These are phyloP conservation scores for Fusarium caatingaense DNA, from an alignment of 2,329 filamentous ascomycete genomes.

Conservation along the genomic window DNA sequence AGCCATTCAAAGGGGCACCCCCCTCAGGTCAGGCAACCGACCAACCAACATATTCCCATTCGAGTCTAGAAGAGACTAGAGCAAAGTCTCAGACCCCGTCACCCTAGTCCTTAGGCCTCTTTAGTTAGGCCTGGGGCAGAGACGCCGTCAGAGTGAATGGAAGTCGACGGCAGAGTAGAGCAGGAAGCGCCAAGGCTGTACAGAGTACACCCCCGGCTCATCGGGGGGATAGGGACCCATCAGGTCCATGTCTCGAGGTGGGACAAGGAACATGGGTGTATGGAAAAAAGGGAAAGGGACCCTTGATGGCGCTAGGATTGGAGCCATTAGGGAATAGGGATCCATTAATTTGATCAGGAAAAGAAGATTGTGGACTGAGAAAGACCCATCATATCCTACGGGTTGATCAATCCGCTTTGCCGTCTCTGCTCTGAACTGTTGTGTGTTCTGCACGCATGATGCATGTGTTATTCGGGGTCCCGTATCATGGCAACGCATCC, in stretches of 20 bases:
- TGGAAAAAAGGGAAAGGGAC: conserved; percentile 1
- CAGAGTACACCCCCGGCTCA: conserved; percentile 27
- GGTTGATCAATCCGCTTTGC: conserved; percentile 33
- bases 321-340: conserved; percentile 18
- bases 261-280: conserved; percentile 31
- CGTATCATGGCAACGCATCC: conserved; percentile 30
- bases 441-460: conserved; percentile 25
- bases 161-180: conserved; percentile 28
- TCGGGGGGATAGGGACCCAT: conserved; percentile 33
- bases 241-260: conserved; percentile 14
- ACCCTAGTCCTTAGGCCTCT: not conserved
- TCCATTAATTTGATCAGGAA: conserved; percentile 27
- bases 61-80: not conserved
- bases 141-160: not conserved
- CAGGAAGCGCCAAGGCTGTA: conserved; percentile 37
- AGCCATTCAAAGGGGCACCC: conserved; percentile 21
- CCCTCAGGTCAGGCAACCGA: conserved; percentile 3
- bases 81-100: conserved; percentile 24
- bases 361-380: conserved; percentile 14
- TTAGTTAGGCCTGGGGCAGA: not conserved
- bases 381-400: conserved; percentile 11
- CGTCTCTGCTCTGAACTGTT: conserved; percentile 1
- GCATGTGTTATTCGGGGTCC: conserved; percentile 17
- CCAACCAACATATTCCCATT: conserved; percentile 1
- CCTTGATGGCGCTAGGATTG: conserved; percentile 37